These are phyloP conservation scores for Suhomyces canberraensis DNA, from an alignment of 805 yeast genomes.

Conservation along the genomic window DNA sequence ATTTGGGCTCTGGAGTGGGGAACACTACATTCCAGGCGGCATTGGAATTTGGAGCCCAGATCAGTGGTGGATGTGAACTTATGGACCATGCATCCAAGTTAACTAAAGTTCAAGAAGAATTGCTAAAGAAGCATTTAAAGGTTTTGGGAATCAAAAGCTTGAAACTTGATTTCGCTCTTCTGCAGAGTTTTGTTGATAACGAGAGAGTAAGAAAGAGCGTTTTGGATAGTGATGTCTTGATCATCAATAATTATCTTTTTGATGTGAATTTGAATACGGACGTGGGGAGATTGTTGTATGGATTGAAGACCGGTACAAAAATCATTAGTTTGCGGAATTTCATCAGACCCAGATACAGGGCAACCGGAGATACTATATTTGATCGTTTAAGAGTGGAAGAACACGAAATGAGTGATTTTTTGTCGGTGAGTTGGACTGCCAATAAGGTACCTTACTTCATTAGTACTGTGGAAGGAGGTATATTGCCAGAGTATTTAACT, in stretches of 20 bases:
- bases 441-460: slow-evolving; percentile 79
- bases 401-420: slow-evolving; percentile 56
- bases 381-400: slow-evolving; percentile 64
- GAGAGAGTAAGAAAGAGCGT: slow-evolving; percentile 51
- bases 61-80: slow-evolving; percentile 84
- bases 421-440: slow-evolving; percentile 88
- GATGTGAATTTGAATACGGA: slow-evolving; percentile 68
- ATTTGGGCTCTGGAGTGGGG: slow-evolving; percentile 93
- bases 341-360: slow-evolving; percentile 70
- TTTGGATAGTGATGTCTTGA: slow-evolving; percentile 62
- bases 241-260: slow-evolving; percentile 82
- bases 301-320: slow-evolving; percentile 68
- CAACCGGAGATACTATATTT: slow-evolving; percentile 56
- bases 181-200: slow-evolving; percentile 71
- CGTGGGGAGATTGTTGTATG: slow-evolving; percentile 62
- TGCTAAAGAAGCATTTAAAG: slow-evolving; percentile 54
- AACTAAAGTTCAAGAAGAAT: slow-evolving; percentile 57
- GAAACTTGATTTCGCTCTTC: slow-evolving; percentile 52
- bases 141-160: slow-evolving; percentile 66
- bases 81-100: slow-evolving; percentile 78
- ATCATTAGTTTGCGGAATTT: slow-evolving; percentile 77
- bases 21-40: slow-evolving; percentile 90
- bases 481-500: slow-evolving; percentile 32
- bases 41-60: slow-evolving; percentile 71
- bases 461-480: slow-evolving; percentile 55